Conservation (phyloP, 768 basidiomycete genomes). For the Fomitopsis serialis region DNA sequence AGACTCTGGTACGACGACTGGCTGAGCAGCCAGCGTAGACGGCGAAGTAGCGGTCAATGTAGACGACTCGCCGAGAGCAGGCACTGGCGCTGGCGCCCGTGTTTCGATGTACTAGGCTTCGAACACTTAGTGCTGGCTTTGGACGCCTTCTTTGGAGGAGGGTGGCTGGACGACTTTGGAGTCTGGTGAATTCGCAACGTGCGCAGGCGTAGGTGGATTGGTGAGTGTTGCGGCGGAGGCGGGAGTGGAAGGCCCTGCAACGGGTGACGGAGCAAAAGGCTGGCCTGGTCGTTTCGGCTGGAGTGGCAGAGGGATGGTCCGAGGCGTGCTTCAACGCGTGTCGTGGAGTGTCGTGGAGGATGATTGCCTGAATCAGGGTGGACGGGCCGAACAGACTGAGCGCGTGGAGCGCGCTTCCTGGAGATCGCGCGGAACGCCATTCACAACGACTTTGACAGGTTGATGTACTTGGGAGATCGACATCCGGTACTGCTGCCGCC, state of each 20-base stretch:
- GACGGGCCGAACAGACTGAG: too few relatives aligned
- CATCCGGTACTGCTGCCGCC: too few relatives aligned
- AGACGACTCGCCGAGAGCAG: conserved; percentile 1
- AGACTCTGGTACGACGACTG: conserved; percentile 20
- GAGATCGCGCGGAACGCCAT: too few relatives aligned
- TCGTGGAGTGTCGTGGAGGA: background rate
- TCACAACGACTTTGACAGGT: too few relatives aligned
- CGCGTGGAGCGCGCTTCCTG: too few relatives aligned
- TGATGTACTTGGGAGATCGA: too few relatives aligned
- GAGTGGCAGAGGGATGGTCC: background rate
- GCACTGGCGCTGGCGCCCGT: conserved; percentile 24
- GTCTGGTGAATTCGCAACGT: conserved; percentile 51
- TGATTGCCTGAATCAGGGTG: background rate
- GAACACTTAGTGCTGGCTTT: conserved; percentile 21
- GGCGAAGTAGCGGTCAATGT: conserved; percentile 24
- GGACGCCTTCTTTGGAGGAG: conserved; percentile 42
- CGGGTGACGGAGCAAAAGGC: conserved; percentile 1
- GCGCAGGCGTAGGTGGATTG: conserved; percentile 33
- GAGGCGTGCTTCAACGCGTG: background rate
- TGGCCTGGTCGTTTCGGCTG: background rate
- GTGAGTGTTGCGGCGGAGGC: conserved; percentile 45
- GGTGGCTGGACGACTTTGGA: conserved; percentile 68
- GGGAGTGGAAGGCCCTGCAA: conserved; percentile 9
- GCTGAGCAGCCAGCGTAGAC: conserved; percentile 25
- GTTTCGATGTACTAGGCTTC: conserved; percentile 15